Conservation (phyloP, 305 asterid genomes). For the Petunia hybrid region DNA sequence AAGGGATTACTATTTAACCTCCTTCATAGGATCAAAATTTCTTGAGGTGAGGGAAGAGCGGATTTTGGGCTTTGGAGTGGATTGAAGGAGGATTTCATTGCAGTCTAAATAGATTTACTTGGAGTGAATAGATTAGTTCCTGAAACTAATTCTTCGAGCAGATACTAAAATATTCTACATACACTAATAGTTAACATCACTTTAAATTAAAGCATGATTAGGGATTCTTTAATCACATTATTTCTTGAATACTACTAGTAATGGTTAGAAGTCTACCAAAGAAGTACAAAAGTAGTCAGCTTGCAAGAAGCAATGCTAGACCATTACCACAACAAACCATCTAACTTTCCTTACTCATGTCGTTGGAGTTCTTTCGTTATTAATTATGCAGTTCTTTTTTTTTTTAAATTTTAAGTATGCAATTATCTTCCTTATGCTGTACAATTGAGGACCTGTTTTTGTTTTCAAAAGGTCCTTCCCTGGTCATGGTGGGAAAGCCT, state of each 20-base stretch:
- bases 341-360: neutral
- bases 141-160: neutral
- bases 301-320: conserved; percentile 1
- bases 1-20: neutral
- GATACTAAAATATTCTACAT: neutral
- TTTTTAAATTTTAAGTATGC: too few species aligned
- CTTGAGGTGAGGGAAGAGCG: neutral
- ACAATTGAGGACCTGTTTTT: neutral
- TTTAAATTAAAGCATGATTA: too few species aligned
- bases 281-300: neutral
- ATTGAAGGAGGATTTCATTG: neutral
- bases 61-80: neutral
- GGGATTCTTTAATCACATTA: neutral
- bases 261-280: neutral
- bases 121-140: neutral
- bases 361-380: neutral
- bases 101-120: neutral
- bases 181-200: neutral
- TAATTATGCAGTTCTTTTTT: neutral
- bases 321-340: neutral
- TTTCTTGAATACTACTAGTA: neutral
- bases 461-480: neutral
- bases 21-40: neutral
- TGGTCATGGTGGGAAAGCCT: neutral
- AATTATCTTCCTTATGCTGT: neutral